Percentiles rank a stretch among this genome's conserved stretches.
Evolutionary conservation across 495 filamentous ascomycete species (phyloP).

Genomic region (Podospora tetraspora): DNA sequence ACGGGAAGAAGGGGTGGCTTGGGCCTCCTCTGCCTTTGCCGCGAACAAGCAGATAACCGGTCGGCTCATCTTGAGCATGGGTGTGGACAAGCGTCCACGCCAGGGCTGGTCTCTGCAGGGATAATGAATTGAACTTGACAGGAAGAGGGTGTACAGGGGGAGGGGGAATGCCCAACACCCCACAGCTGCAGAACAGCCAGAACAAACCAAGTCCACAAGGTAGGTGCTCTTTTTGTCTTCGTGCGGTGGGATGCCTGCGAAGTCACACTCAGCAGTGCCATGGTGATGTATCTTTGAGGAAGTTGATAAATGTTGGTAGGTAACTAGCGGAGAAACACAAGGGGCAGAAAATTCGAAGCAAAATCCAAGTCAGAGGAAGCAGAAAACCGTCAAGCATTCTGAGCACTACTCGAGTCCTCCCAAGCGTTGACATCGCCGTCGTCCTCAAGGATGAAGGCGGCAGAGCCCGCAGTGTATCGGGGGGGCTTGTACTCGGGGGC

Average conservation of each 20-base stretch:
- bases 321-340: background rate
- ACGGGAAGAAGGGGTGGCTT: background rate
- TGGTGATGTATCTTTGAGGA: background rate
- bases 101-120: background rate
- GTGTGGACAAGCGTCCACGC: background rate
- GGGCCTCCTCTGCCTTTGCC: background rate
- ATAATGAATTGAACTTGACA: background rate
- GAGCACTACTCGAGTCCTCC: background rate
- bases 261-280: too few relatives aligned
- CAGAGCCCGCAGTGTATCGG: conserved; percentile 42
- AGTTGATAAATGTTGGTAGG: background rate
- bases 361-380: background rate
- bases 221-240: background rate
- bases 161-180: background rate
- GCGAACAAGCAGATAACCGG: background rate
- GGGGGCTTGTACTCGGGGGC: conserved; percentile 37
- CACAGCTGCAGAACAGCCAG: background rate
- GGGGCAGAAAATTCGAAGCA: background rate
- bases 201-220: background rate
- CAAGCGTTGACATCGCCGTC: conserved; percentile 25
- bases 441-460: conserved; percentile 40
- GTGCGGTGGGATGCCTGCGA: background rate
- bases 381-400: background rate
- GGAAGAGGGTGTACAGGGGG: background rate
- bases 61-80: background rate